These are phyloP conservation scores for Mortierella alpina DNA, from an alignment of 192 early-diverging fungal genomes.

Conservation along the genomic window DNA sequence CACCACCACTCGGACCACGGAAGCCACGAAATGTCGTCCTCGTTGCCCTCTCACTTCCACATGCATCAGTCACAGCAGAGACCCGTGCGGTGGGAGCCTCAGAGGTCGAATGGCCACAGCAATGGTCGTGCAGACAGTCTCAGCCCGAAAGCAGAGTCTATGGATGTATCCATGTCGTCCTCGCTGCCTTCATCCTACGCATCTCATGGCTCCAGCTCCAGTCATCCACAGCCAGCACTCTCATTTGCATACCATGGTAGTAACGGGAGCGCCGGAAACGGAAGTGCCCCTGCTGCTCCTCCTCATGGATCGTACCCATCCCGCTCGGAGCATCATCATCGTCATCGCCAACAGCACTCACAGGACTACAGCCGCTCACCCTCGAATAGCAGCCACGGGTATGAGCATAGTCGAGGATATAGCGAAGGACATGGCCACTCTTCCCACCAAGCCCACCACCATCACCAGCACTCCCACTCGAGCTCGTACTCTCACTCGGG, in stretches of 20 bases:
- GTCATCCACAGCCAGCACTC: slow-evolving; percentile 2
- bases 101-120: slow-evolving; percentile 21
- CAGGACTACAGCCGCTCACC: slow-evolving; percentile 46
- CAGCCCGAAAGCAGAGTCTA: slow-evolving; percentile 47
- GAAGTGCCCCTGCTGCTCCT: not conserved
- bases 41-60: slow-evolving; percentile 47
- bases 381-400: slow-evolving; percentile 23
- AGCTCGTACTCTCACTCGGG: slow-evolving; percentile 22
- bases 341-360: slow-evolving; percentile 47
- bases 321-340: not conserved
- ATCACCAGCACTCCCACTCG: slow-evolving; percentile 40
- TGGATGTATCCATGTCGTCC: slow-evolving; percentile 43
- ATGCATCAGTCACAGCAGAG: slow-evolving; percentile 24
- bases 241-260: slow-evolving; percentile 29
- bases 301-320: not conserved
- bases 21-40: slow-evolving; percentile 50
- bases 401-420: slow-evolving; percentile 20
- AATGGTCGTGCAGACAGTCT: slow-evolving; percentile 25
- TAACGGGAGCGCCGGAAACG: not conserved
- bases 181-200: slow-evolving; percentile 23
- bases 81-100: slow-evolving; percentile 47
- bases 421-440: slow-evolving; percentile 17
- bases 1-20: slow-evolving; percentile 33
- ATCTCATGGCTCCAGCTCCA: not conserved
- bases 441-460: not conserved